Percentiles rank a stretch among this genome's conserved stretches.
Conservation (phyloP, 208 protist species). For the Crithidia bombi region DNA sequence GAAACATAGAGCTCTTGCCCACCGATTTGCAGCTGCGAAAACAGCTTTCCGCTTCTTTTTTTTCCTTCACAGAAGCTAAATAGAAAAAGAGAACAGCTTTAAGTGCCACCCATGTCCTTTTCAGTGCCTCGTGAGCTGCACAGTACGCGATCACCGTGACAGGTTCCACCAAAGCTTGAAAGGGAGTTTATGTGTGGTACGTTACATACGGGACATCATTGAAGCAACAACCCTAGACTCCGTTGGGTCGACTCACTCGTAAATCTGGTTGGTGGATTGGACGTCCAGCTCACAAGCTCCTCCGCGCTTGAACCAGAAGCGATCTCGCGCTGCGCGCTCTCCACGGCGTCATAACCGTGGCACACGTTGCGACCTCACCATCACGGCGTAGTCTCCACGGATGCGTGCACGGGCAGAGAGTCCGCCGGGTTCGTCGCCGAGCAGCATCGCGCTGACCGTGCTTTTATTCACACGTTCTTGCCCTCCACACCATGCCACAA, state of each 20-base stretch:
- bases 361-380: constrained; percentile 97
- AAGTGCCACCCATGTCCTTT: too few species aligned
- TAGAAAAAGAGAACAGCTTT: too few species aligned
- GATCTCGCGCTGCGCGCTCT: constrained; percentile 96
- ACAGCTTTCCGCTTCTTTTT: too few species aligned
- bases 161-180: too few species aligned
- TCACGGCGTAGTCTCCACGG: constrained; percentile 95
- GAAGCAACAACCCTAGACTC: background rate
- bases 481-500: constrained; percentile 98
- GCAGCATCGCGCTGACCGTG: constrained; percentile 93
- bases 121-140: too few species aligned
- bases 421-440: constrained; percentile 97
- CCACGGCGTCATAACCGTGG: constrained; percentile 96
- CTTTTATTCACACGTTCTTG: constrained; percentile 94
- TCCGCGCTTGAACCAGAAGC: constrained; percentile 96
- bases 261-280: constrained; percentile 83
- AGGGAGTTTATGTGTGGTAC: constrained; percentile 2
- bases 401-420: constrained; percentile 96
- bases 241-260: constrained; percentile 56
- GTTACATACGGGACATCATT: constrained; percentile 4
- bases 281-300: constrained; percentile 88
- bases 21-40: too few species aligned
- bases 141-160: too few species aligned
- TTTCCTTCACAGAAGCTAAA: too few species aligned
- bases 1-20: too few species aligned